Conservation (phyloP, 1,284 basidiomycete species). For the Pseudozyma hubeiensis region DNA sequence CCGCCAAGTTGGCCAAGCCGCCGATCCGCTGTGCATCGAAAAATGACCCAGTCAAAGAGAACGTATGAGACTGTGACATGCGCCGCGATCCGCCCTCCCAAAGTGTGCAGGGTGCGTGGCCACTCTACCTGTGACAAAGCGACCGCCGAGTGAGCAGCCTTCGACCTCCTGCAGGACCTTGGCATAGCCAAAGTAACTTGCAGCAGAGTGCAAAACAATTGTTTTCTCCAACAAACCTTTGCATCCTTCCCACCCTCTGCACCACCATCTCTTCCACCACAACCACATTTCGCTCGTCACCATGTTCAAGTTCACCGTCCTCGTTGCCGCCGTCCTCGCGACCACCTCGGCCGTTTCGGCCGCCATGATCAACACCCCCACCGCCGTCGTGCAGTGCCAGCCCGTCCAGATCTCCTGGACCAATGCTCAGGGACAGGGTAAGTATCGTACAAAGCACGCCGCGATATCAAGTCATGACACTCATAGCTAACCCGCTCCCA, state of each 20-base stretch:
- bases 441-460: slow-evolving; percentile 4
- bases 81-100: too few species aligned
- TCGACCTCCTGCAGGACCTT: background rate
- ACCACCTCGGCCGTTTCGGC: slow-evolving; percentile 25
- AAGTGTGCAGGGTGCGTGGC: too few species aligned
- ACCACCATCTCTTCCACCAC: slow-evolving; percentile 15
- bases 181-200: background rate
- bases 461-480: background rate
- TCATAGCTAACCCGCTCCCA: slow-evolving; percentile 6
- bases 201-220: background rate
- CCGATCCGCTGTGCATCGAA: slow-evolving; percentile 1
- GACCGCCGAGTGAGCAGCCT: too few species aligned
- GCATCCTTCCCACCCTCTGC: background rate
- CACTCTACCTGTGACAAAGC: too few species aligned
- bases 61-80: too few species aligned
- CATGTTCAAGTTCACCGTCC: slow-evolving; percentile 40
- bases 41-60: too few species aligned
- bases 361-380: slow-evolving; percentile 51
- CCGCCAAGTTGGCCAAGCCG: background rate
- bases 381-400: slow-evolving; percentile 52
- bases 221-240: slow-evolving; percentile 2
- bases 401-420: slow-evolving; percentile 47
- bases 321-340: slow-evolving; percentile 32
- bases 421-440: slow-evolving; percentile 39
- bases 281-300: slow-evolving; percentile 8